Conservation (phyloP, 2,329 filamentous ascomycete species). For the Aureobasidium sp. region DNA sequence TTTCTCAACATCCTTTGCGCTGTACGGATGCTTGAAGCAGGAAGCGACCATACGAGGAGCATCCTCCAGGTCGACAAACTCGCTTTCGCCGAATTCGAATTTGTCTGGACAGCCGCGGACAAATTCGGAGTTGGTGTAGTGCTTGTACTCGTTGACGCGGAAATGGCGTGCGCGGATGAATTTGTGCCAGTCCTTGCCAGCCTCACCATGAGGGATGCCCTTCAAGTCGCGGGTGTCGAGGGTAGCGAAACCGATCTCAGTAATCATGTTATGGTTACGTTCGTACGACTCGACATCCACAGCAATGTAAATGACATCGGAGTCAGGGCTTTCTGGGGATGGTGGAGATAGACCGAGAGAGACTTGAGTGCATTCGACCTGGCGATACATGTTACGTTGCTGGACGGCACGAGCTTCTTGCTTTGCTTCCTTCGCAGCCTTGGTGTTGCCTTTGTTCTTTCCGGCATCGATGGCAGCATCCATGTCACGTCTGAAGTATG, state of each 20-base stretch:
- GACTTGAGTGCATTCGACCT: conserved; percentile 56
- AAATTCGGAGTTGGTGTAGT: conserved; percentile 58
- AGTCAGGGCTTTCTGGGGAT: conserved; percentile 38
- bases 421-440: conserved; percentile 40
- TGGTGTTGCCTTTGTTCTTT: conserved; percentile 38
- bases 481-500: conserved; percentile 47
- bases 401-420: conserved; percentile 40
- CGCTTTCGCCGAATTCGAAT: conserved; percentile 64
- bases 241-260: conserved; percentile 76
- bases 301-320: conserved; percentile 58
- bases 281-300: conserved; percentile 83
- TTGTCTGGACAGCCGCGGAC: conserved; percentile 62
- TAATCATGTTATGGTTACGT: conserved; percentile 54
- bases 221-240: conserved; percentile 60
- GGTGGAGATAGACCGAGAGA: conserved; percentile 59
- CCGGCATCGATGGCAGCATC: conserved; percentile 41
- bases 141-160: conserved; percentile 59
- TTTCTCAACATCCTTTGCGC: background rate
- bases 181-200: conserved; percentile 57
- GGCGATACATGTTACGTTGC: conserved; percentile 44
- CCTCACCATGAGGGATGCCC: conserved; percentile 48
- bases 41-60: conserved; percentile 39
- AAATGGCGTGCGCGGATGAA: conserved; percentile 66
- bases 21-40: conserved; percentile 49
- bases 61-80: conserved; percentile 42